Conservation (phyloP, 768 basidiomycete species). For the Mrakia gelida region DNA sequence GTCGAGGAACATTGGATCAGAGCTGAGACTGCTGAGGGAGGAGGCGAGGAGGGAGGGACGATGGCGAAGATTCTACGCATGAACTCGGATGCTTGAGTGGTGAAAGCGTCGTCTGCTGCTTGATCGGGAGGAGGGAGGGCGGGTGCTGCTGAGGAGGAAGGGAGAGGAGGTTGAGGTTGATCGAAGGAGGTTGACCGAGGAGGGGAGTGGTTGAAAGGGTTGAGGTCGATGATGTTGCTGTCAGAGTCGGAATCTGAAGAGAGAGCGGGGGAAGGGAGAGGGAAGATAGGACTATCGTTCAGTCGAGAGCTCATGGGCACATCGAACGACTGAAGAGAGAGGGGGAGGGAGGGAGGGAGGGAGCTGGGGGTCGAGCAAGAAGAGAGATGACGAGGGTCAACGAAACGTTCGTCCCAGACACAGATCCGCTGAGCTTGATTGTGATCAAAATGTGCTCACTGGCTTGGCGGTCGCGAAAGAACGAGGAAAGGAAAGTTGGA, state of each 20-base stretch:
- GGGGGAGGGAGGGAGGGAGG: too few species aligned
- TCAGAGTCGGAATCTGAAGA: constrained; percentile 1
- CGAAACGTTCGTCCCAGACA: too few species aligned
- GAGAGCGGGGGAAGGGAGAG: constrained; percentile 5
- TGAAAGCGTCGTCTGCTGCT: constrained; percentile 10
- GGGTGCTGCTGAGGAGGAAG: not conserved
- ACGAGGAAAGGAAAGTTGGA: too few species aligned
- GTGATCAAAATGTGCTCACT: too few species aligned
- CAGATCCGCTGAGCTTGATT: too few species aligned
- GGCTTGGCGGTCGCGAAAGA: too few species aligned
- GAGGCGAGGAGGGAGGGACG: constrained; percentile 19
- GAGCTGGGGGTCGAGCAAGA: too few species aligned
- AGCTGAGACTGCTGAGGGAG: not conserved
- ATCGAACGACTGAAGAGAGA: not conserved
- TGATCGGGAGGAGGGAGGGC: not conserved
- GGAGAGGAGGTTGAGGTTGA: not conserved
- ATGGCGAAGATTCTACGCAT: constrained; percentile 31
- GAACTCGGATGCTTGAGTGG: constrained; percentile 10
- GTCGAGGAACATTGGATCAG: not conserved
- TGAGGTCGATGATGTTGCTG: constrained; percentile 30
- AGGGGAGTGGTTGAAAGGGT: constrained; percentile 23
- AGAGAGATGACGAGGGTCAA: too few species aligned
- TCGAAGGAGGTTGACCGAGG: not conserved
- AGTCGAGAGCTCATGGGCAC: not conserved
- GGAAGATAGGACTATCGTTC: not conserved